Conservation (phyloP, 2,329 filamentous ascomycete genomes). For the Fusarium pseudograminearum region DNA sequence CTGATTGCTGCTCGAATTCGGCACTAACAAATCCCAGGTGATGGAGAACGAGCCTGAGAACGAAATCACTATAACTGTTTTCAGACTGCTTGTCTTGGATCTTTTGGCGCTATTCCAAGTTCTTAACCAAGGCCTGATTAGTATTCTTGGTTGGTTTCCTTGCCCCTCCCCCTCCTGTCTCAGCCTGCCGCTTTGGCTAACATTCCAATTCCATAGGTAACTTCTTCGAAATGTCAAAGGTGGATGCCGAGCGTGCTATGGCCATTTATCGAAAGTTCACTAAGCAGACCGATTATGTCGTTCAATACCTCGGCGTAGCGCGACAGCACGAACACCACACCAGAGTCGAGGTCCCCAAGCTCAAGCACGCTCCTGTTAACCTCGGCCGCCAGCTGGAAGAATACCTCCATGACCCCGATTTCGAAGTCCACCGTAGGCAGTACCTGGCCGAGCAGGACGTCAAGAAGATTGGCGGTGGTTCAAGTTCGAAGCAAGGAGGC, state of each 20-base stretch:
- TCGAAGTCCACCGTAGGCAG: slow-evolving; percentile 91
- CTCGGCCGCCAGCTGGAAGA: slow-evolving; percentile 91
- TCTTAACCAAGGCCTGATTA: slow-evolving; percentile 97
- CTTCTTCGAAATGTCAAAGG: slow-evolving; percentile 98
- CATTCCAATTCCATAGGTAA: slow-evolving; percentile 70
- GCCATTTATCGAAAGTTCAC: slow-evolving; percentile 93
- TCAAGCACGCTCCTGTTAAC: slow-evolving; percentile 96
- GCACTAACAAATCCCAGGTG: slow-evolving; percentile 65
- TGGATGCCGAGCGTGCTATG: slow-evolving; percentile 92
- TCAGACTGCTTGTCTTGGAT: slow-evolving; percentile 90
- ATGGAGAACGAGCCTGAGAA: slow-evolving; percentile 92
- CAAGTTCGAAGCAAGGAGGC: slow-evolving; percentile 48
- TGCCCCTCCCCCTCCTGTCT: slow-evolving; percentile 26
- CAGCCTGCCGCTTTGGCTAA: slow-evolving; percentile 21
- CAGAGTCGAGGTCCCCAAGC: slow-evolving; percentile 91
- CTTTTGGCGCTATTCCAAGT: slow-evolving; percentile 91
- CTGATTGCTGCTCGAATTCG: not conserved
- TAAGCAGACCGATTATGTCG: slow-evolving; percentile 90
- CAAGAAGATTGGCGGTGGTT: slow-evolving; percentile 63
- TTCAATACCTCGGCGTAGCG: slow-evolving; percentile 88
- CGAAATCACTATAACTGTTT: slow-evolving; percentile 95
- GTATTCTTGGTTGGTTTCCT: slow-evolving; percentile 80
- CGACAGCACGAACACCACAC: slow-evolving; percentile 93
- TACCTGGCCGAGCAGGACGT: slow-evolving; percentile 90
- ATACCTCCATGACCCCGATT: slow-evolving; percentile 93